Evolutionary conservation across 441 rosid species (phyloP).

Genomic region (Erysimum cheiri): DNA sequence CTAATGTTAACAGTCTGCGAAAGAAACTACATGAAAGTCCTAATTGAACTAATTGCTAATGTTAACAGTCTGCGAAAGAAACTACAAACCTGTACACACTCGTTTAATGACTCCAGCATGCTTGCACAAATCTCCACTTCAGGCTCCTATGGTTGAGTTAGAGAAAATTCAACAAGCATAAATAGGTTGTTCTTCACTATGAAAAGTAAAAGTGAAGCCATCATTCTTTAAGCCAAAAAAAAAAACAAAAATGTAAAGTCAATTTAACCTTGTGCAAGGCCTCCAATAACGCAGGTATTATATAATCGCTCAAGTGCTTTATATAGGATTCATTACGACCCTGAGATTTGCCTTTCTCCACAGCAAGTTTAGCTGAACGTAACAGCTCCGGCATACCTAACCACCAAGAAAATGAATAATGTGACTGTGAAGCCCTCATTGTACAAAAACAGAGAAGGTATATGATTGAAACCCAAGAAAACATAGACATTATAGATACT

Average conservation of each 20-base stretch:
- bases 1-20: too few relatives aligned
- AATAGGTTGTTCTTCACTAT: neutral
- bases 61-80: neutral
- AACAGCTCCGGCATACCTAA: constrained; percentile 68
- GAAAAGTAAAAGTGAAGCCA: constrained; percentile 12
- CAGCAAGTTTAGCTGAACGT: constrained; percentile 66
- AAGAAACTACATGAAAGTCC: too few relatives aligned
- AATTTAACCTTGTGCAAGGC: constrained; percentile 63
- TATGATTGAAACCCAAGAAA: constrained; percentile 3
- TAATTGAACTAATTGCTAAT: neutral
- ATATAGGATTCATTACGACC: constrained; percentile 60
- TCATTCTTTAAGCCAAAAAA: neutral
- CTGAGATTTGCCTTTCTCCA: constrained; percentile 66
- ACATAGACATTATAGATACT: constrained; percentile 13
- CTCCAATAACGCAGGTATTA: constrained; percentile 62
- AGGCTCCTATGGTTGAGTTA: constrained; percentile 55
- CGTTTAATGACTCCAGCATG: constrained; percentile 65
- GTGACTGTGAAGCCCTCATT: constrained; percentile 6
- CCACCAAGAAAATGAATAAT: neutral
- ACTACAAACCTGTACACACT: constrained; percentile 61
- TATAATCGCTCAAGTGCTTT: constrained; percentile 66
- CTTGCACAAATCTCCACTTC: constrained; percentile 68
- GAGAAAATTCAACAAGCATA: constrained; percentile 1
- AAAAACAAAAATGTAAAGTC: constrained; percentile 5
- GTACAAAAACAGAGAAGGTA: constrained; percentile 8